Base-by-base conservation (phyloP, 768 basidiomycete species). In the Lactarius pseudohatsudake region DNA sequence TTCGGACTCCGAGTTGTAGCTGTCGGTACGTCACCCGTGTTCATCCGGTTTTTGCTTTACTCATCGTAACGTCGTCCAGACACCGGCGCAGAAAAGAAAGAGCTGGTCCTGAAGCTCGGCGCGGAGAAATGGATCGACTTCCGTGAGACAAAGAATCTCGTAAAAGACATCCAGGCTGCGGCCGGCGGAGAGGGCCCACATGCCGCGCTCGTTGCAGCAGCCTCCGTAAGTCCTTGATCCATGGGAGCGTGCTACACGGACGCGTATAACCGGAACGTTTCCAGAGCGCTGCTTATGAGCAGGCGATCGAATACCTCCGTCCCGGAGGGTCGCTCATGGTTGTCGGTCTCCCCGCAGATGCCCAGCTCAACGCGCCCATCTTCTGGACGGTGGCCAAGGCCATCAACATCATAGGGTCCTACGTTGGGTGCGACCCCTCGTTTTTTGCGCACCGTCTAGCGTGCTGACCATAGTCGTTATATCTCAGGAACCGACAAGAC, bases 81-180 rank as follows among this genome's bases (percentile, higher is more conserved):
- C 72, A 86, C 86, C 3, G 91, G 92, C 18, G 85, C 77, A 8
- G 87, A 89, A 66, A 94, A 94, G 80, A 80, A 82, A 72, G 77
- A 85, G 57, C 79, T 92, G 3, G 84, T 82, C 74, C 67, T 78
- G 65, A 74, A 80, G 11, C 84, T 92, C 57, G 91, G 92, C 32
- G 89, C 88, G 0, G 89, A 92, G 71, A 81, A 81, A 66, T 88
- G 86, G 85, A 81, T 96, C 67, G 94, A 96, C 77, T 96, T 91
- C 79, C 84, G 80, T 63, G 78, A 84, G 72, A 81, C 81, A 11
- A 83, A 86, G 71, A 84, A 93, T 70, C 78, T 92, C 61, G 85
- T 89, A 57, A 77, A 74, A 28, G 87, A 86, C 16, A 84, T 95
- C 72, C 82, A 83, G 74, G 82, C 77, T 4, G 82, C 84, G 0